Conservation (phyloP, 345 rosid species). For the Pistacia integerrima region DNA sequence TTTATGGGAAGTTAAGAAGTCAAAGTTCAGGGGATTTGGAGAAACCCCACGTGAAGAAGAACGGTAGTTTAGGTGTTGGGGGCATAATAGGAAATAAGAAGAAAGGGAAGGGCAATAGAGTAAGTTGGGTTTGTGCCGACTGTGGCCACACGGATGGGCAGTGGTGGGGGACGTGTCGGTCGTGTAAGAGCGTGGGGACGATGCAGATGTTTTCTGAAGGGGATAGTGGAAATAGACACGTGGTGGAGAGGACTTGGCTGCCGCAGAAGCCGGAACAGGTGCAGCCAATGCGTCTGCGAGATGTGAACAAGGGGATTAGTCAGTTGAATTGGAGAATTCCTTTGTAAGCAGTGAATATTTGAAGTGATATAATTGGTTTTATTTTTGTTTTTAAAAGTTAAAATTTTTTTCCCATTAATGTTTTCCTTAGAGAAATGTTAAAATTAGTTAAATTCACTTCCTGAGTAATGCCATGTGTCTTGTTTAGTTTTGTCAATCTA, state of each 20-base stretch:
- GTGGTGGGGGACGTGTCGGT: conserved; percentile 91
- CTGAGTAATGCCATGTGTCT: background rate
- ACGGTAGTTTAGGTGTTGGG: conserved; percentile 25
- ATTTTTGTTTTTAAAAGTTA: background rate
- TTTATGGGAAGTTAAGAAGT: conserved; percentile 10
- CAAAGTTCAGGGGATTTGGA: conserved; percentile 13
- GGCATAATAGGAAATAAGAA: conserved; percentile 37
- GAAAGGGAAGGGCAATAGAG: conserved; percentile 50
- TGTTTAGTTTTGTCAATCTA: background rate
- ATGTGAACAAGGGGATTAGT: conserved; percentile 63
- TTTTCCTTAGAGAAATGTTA: background rate
- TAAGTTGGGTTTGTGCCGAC: conserved; percentile 63
- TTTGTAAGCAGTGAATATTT: conserved; percentile 43
- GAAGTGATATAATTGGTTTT: background rate
- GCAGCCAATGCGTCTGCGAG: conserved; percentile 55
- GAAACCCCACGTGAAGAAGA: conserved; percentile 16
- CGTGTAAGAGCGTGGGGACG: conserved; percentile 57
- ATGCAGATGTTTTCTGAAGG: conserved; percentile 51
- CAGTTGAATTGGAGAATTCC: conserved; percentile 66
- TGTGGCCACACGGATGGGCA: conserved; percentile 81
- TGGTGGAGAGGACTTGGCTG: conserved; percentile 60
- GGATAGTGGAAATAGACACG: conserved; percentile 22
- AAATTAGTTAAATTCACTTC: too few species aligned
- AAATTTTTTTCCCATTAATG: background rate
- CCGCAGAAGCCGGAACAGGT: conserved; percentile 47